These are phyloP conservation scores for Metarhizium sp. DNA, from an alignment of 2,329 filamentous ascomycete genomes.

Conservation along the genomic window DNA sequence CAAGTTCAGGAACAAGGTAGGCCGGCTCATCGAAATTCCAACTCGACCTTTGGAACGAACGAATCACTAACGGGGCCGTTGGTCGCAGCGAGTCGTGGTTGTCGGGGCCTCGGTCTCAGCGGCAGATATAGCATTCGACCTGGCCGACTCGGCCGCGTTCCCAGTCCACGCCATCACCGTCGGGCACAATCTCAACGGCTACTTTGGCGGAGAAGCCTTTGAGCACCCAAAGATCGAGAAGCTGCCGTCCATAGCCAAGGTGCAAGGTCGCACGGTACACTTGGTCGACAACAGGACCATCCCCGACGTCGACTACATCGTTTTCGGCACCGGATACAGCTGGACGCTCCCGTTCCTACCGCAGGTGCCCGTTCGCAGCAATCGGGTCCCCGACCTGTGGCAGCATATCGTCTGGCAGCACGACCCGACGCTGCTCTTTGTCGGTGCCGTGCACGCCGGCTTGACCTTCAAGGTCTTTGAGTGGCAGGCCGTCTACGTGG, in stretches of 20 bases:
- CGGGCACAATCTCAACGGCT: slow-evolving; percentile 37
- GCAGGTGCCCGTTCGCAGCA: slow-evolving; percentile 39
- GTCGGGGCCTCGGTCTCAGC: slow-evolving; percentile 58
- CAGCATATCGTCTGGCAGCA: slow-evolving; percentile 42
- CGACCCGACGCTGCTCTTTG: slow-evolving; percentile 47
- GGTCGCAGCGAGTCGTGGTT: slow-evolving; percentile 42
- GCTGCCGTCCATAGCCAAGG: slow-evolving; percentile 36
- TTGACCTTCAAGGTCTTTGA: slow-evolving; percentile 62
- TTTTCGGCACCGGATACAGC: slow-evolving; percentile 58
- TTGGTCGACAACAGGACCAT: slow-evolving; percentile 46
- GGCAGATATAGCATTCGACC: slow-evolving; percentile 49
- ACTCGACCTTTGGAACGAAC: too few relatives aligned
- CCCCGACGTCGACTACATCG: slow-evolving; percentile 47
- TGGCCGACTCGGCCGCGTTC: slow-evolving; percentile 32
- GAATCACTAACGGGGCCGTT: not conserved
- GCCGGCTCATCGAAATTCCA: too few relatives aligned
- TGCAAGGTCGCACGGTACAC: slow-evolving; percentile 39
- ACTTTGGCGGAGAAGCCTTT: slow-evolving; percentile 51
- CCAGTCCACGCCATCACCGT: slow-evolving; percentile 44
- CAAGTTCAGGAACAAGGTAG: too few relatives aligned
- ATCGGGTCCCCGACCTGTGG: slow-evolving; percentile 13
- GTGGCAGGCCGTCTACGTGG: slow-evolving; percentile 56
- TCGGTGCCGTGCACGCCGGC: slow-evolving; percentile 47
- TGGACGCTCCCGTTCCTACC: slow-evolving; percentile 56
- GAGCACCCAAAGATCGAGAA: slow-evolving; percentile 42